phyloP scores from a whole-genome alignment of 768 basidiomycete species.

The Hygrophoropsis aurantiaca region DNA sequence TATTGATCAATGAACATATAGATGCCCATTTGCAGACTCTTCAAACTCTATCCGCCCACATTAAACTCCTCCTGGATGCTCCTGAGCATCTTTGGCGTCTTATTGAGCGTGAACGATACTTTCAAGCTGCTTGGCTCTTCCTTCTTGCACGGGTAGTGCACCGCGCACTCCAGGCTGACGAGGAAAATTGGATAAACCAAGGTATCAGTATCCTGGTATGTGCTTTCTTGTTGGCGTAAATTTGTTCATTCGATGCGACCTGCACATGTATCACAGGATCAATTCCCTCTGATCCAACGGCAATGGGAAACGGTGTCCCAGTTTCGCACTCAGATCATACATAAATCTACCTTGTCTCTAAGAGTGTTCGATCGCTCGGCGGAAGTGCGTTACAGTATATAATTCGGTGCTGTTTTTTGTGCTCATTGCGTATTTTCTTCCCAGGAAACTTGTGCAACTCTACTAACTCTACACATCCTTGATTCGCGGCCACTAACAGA shows the following conservation, averaged over 20 bases:
- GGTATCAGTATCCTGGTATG: conserved; percentile 64
- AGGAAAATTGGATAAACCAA: conserved; percentile 54
- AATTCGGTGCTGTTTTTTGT: background rate
- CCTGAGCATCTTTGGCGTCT: conserved; percentile 91
- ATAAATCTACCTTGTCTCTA: conserved; percentile 82
- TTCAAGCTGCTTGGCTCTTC: conserved; percentile 87
- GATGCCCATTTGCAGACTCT: conserved; percentile 68
- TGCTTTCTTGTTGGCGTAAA: background rate
- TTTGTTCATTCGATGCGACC: conserved; percentile 1
- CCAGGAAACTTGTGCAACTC: conserved; percentile 73
- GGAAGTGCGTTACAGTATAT: conserved; percentile 37
- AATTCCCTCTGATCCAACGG: conserved; percentile 85
- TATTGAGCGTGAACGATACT: conserved; percentile 75
- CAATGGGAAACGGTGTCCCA: conserved; percentile 92
- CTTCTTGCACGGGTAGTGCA: conserved; percentile 84
- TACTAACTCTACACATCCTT: conserved; percentile 84
- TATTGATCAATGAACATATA: conserved; percentile 22
- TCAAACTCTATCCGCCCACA: conserved; percentile 80
- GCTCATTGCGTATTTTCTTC: conserved; percentile 4
- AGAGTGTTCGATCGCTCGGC: conserved; percentile 55
- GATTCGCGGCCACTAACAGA: conserved; percentile 82
- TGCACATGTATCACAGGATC: conserved; percentile 57
- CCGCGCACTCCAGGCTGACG: conserved; percentile 68
- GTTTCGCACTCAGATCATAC: conserved; percentile 85
- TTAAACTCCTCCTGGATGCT: conserved; percentile 89